phyloP scores from a whole-genome alignment of 2,329 filamentous ascomycete genomes.

The Penicillium sp. region DNA sequence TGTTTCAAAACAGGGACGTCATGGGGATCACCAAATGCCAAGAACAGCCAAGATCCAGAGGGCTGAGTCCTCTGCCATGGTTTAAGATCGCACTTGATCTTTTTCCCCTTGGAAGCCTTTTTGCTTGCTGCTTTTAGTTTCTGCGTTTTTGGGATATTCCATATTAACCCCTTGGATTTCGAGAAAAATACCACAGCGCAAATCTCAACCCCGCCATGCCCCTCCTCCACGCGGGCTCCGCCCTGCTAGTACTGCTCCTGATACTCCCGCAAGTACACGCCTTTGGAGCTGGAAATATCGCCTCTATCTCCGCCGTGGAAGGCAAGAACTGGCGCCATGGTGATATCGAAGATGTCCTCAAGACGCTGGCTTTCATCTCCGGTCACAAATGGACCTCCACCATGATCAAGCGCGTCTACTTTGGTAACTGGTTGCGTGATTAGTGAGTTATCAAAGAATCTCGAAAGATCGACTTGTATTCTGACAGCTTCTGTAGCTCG shows the following conservation, averaged over 20 bases:
- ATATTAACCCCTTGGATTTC: neutral
- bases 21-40: slow-evolving; percentile 1
- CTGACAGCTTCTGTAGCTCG: slow-evolving; percentile 46
- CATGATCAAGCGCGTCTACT: slow-evolving; percentile 75
- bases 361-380: slow-evolving; percentile 70
- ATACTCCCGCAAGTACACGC: slow-evolving; percentile 42
- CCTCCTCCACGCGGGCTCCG: slow-evolving; percentile 27
- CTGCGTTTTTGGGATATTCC: neutral
- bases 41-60: slow-evolving; percentile 4
- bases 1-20: neutral
- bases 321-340: slow-evolving; percentile 55
- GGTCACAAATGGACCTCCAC: slow-evolving; percentile 83
- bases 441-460: slow-evolving; percentile 48
- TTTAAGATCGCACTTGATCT: neutral
- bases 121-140: neutral
- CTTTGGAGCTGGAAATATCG: slow-evolving; percentile 50
- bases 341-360: slow-evolving; percentile 79
- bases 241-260: slow-evolving; percentile 39
- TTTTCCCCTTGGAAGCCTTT: neutral
- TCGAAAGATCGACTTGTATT: neutral
- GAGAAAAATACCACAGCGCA: neutral
- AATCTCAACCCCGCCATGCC: slow-evolving; percentile 15
- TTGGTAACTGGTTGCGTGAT: slow-evolving; percentile 83
- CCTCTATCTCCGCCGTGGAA: slow-evolving; percentile 51
- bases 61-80: slow-evolving; percentile 1